Percentiles rank a stretch among this genome's conserved stretches.
These are phyloP conservation scores for Plenodomus lindquistii DNA, from an alignment of 2,329 filamentous ascomycete genomes.

Conservation along the genomic window DNA sequence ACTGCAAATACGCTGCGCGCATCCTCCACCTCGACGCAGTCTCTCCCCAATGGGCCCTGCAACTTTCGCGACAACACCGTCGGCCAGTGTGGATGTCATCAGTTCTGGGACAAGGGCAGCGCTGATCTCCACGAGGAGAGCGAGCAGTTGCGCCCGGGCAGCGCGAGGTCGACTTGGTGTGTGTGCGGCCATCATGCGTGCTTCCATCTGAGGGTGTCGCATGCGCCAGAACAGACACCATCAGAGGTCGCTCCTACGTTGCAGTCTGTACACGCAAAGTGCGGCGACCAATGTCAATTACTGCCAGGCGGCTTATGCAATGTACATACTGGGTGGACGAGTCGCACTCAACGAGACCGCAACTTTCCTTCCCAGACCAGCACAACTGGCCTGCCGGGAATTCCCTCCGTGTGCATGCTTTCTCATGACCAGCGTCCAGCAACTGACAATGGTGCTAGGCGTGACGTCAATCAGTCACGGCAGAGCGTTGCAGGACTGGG, in stretches of 20 bases:
- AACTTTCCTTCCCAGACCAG: constrained; percentile 35
- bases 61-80: constrained; percentile 54
- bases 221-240: constrained; percentile 16
- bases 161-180: constrained; percentile 50
- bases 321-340: constrained; percentile 16
- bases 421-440: constrained; percentile 38
- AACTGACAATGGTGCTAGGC: constrained; percentile 25
- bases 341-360: constrained; percentile 23
- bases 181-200: constrained; percentile 62
- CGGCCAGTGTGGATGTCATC: constrained; percentile 57
- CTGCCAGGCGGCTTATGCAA: constrained; percentile 18
- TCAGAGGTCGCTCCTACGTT: constrained; percentile 11
- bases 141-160: constrained; percentile 25
- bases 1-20: constrained; percentile 20
- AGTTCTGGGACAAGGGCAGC: constrained; percentile 53
- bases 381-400: constrained; percentile 38
- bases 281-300: constrained; percentile 18
- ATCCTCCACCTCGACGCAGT: constrained; percentile 27
- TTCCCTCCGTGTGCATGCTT: constrained; percentile 45
- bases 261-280: constrained; percentile 10
- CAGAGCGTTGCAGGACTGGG: constrained; percentile 35
- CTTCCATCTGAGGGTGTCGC: constrained; percentile 50
- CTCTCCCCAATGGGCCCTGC: constrained; percentile 57
- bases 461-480: constrained; percentile 24
- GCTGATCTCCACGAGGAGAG: constrained; percentile 38